Evolutionary conservation across 169 alveolate species (phyloP), one percentile per base, ranked within the genome.

Genomic region (Eimeria sp.): DNA sequence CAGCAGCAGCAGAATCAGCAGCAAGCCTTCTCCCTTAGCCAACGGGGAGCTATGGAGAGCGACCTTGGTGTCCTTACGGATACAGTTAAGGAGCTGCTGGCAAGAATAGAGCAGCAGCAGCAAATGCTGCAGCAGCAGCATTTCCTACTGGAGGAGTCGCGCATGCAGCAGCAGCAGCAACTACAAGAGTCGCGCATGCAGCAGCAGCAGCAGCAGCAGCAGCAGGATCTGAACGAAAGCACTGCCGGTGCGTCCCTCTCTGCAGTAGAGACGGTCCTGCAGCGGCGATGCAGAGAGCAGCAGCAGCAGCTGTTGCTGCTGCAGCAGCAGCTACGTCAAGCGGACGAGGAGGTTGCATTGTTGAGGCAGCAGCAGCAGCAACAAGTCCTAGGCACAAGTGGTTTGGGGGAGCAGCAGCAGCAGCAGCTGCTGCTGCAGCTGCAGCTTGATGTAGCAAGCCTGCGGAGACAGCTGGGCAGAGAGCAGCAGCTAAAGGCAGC

Each of bases 331-430:
- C 75, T 84, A 34, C 80, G n/a, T 57, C 92, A 84, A 30, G 92
- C 92, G 4, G 92, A 84, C 5, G 78, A 84, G 92, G 92, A 84
- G 61, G 92, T 84, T 13, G 92, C 80, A 40, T 20, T 58, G 54
- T 27, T 84, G 76, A 80, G 80, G 92, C 92, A 84, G 92, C 92
- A 84, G 80, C 92, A 84, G 78, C 92, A 84, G 78, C 92, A 84
- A 49, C 78, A 58, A 61, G 13, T 54, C 18, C 89, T 82, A 7
- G 40, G 63, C 89, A 51, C 73, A 30, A 84, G 92, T 43, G 61
- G 54, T 9, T 54, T 84, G 5, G 78, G 72, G 40, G 92, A 84
- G 61, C 92, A 84, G 76, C 92, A 84, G 80, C 92, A 84, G 78
- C 92, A 61, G 92, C 92, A 84, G 92, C 54, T 5, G 75, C 47